Conservation (phyloP, 106 monocot species). For the Agapanthus africanus region DNA sequence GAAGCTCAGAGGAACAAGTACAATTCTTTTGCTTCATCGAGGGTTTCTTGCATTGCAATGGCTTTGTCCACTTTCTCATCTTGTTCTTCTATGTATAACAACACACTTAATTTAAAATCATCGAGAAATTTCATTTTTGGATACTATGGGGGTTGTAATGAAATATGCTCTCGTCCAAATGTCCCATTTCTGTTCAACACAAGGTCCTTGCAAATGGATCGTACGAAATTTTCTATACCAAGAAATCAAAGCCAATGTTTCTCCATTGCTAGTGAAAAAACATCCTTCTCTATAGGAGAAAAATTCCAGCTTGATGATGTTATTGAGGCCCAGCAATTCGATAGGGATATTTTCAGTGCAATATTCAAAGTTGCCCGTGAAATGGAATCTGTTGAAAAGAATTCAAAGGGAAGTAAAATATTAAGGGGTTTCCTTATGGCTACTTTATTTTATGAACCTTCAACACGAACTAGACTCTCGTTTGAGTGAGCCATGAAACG, state of each 20-base stretch:
- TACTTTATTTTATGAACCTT: slow-evolving; percentile 96
- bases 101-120: no score
- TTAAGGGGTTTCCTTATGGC: slow-evolving; percentile 88
- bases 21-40: no score
- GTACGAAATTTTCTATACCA: no score
- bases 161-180: no score
- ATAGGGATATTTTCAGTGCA: slow-evolving; percentile 48
- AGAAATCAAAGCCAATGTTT: slow-evolving; percentile 3
- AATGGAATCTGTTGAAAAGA: slow-evolving; percentile 86
- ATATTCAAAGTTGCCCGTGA: slow-evolving; percentile 83
- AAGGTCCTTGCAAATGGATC: no score
- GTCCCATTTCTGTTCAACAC: no score
- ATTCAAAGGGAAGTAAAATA: slow-evolving; percentile 36
- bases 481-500: slow-evolving; percentile 98
- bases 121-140: no score
- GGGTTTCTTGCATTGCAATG: no score
- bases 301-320: slow-evolving; percentile 81
- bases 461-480: slow-evolving; percentile 92
- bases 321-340: slow-evolving; percentile 95
- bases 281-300: slow-evolving; percentile 5
- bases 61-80: no score
- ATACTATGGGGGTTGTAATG: no score
- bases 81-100: no score
- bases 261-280: not conserved
- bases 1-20: no score